phyloP scores from a whole-genome alignment of 805 yeast species.

The Sugiyamaella lignohabitans region DNA sequence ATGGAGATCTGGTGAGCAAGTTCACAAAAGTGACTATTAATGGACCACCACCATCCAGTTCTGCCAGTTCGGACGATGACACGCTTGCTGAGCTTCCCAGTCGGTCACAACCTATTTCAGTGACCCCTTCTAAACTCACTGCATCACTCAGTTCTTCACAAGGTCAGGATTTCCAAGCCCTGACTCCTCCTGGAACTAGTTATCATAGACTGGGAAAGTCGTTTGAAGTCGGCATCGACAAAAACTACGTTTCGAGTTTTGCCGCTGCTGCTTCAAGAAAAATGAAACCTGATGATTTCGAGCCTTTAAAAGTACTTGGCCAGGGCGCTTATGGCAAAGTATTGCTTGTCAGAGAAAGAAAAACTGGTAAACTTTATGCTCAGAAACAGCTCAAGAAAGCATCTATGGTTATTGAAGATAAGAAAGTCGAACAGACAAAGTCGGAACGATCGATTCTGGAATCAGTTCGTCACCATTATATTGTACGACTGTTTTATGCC shows the following conservation, averaged over 20 bases:
- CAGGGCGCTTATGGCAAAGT: conserved; percentile 89
- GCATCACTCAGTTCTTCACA: not conserved
- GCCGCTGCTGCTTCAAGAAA: conserved; percentile 17
- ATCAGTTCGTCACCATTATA: conserved; percentile 70
- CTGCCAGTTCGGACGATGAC: not conserved
- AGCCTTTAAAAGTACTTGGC: conserved; percentile 70
- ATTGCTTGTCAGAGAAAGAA: conserved; percentile 59
- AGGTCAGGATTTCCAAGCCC: not conserved
- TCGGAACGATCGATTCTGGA: conserved; percentile 70
- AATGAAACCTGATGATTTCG: conserved; percentile 48
- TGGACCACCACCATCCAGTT: not conserved
- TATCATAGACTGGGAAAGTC: conserved; percentile 39
- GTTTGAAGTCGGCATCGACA: conserved; percentile 44
- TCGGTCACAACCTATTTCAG: conserved; percentile 7
- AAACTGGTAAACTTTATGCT: conserved; percentile 64
- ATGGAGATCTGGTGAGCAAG: not conserved
- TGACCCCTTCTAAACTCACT: conserved; percentile 6
- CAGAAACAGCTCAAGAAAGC: conserved; percentile 84
- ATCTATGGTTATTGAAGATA: conserved; percentile 53
- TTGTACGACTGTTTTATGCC: conserved; percentile 75
- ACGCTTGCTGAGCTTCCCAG: not conserved
- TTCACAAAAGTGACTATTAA: not conserved
- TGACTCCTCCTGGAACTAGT: not conserved
- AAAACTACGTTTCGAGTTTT: conserved; percentile 31
- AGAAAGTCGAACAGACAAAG: conserved; percentile 67